Evolutionary conservation across 768 basidiomycete genomes (phyloP).

Genomic region (Pleurotus djamor): DNA sequence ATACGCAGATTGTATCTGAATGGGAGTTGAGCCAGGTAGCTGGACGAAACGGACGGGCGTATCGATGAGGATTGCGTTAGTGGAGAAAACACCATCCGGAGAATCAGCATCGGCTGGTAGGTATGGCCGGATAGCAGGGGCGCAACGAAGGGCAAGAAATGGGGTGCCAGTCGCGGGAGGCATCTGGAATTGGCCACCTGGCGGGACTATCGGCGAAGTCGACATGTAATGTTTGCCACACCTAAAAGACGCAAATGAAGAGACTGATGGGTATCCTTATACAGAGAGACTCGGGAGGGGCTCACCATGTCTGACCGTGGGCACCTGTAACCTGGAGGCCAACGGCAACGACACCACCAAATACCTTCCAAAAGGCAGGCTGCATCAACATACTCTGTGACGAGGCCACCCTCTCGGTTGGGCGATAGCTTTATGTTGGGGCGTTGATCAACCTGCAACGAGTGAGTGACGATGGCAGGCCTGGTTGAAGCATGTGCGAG

Average conservation of each 20-base stretch:
- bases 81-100: slow-evolving; percentile 22
- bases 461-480: background rate
- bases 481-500: background rate
- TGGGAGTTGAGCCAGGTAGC: slow-evolving; percentile 44
- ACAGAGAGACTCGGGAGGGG: no score
- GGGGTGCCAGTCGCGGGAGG: slow-evolving; percentile 33
- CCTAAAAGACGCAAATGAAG: slow-evolving; percentile 25
- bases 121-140: slow-evolving; percentile 58
- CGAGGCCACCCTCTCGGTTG: background rate
- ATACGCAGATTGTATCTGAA: slow-evolving; percentile 26
- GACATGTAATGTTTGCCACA: slow-evolving; percentile 57
- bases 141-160: slow-evolving; percentile 58
- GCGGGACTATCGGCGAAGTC: slow-evolving; percentile 34
- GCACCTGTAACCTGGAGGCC: background rate
- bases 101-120: slow-evolving; percentile 45
- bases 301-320: slow-evolving; percentile 3
- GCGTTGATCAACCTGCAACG: background rate
- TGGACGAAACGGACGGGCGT: slow-evolving; percentile 44
- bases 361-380: background rate
- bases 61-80: slow-evolving; percentile 49
- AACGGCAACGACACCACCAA: background rate
- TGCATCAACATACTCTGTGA: background rate
- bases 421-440: no score
- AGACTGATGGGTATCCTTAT: background rate
- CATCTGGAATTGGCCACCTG: slow-evolving; percentile 48